Evolutionary conservation across 2,329 filamentous ascomycete genomes (phyloP), one percentile per base, ranked within the genome.

Genomic region (Pseudogymnoascus sp.): DNA sequence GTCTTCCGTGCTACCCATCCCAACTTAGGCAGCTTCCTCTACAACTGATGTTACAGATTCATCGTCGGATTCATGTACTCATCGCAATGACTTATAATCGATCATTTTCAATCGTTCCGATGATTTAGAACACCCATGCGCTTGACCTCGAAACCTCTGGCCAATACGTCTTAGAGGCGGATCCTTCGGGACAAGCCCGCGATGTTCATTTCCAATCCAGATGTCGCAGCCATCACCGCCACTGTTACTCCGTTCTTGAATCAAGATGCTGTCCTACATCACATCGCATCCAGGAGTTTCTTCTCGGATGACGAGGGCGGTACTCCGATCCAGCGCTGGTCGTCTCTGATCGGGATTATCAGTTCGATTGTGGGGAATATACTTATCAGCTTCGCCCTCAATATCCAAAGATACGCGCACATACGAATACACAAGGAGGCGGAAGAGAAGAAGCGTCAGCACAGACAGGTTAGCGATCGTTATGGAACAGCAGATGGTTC

Each of bases 391-490:
- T 87, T 99, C 66, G 95, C 95, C 11, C 84, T 99, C 65, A 99
- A 99, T 73, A 93, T 96, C 60, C 95, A 99, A 76, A 87, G 95
- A 68, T 97, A 97, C 74, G 93, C 95, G 36, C 95, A 99, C 73
- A 91, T 95, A 63, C 85, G 88, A 63, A 82, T 99, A 66, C 86
- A 91, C 66, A 83, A 87, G 69, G 87, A 93, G 73, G 85, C 83
- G 68, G 80, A 83, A 53, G 82, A 84, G 66, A 78, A 82, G 53
- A 82, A 83, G 61, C 79, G 82, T 65, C 81, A 79, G 56, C 80
- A 82, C 46, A 82, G 78, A 67, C 78, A 81, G 60, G 79, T 82
- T n/a, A 40, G 21, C 36, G 23, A 31, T 40, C 43, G 73, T 75
- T 83, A 84, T 71, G 82, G 80, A 2, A 77, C 80, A 12, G 69